These are phyloP conservation scores for Hylodesmum podocarpum DNA, from an alignment of 306 rosid species.

Conservation along the genomic window DNA sequence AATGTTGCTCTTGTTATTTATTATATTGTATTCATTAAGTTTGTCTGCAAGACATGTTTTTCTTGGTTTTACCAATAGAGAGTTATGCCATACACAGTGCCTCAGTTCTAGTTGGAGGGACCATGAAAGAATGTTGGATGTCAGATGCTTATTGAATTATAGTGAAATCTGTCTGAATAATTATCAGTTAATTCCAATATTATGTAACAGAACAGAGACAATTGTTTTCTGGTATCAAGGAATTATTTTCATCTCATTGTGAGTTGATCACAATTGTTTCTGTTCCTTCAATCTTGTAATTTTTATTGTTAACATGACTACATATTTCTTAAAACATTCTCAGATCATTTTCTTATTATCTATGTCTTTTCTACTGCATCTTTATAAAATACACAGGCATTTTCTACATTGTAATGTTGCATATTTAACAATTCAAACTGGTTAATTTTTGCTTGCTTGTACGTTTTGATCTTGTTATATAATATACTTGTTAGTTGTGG, in stretches of 20 bases:
- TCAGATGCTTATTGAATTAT: background rate
- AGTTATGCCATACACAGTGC: background rate
- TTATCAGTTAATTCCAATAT: background rate
- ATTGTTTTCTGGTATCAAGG: background rate
- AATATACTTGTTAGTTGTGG: background rate
- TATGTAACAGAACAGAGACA: background rate
- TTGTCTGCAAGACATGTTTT: background rate
- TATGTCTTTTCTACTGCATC: background rate
- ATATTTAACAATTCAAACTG: background rate
- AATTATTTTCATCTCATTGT: background rate
- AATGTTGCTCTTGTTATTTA: conserved; percentile 6
- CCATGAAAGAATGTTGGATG: background rate
- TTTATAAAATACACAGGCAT: background rate
- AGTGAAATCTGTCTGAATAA: background rate
- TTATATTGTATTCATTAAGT: background rate
- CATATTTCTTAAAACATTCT: background rate
- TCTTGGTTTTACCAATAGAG: background rate
- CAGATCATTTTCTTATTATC: background rate
- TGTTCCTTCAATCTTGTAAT: background rate
- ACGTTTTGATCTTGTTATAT: background rate
- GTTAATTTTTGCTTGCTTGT: background rate
- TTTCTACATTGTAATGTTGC: background rate
- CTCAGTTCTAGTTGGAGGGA: background rate
- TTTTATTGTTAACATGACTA: background rate
- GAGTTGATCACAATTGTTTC: conserved; percentile 1